phyloP scores from a whole-genome alignment of 106 monocot species.

The Xerophyta viscosa region DNA sequence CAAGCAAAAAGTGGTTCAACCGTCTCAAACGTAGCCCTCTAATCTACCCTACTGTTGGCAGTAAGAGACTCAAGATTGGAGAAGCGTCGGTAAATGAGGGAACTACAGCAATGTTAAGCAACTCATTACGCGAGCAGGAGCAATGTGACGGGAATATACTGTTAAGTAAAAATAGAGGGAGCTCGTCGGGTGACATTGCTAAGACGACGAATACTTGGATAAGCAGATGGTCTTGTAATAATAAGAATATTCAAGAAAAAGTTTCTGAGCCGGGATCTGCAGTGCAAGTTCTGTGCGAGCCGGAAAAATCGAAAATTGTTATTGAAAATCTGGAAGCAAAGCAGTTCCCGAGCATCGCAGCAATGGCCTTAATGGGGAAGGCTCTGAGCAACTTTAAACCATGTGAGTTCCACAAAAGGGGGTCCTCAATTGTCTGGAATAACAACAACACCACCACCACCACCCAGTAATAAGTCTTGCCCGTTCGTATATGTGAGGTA shows the following conservation, averaged over 20 bases:
- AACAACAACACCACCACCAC: too few species aligned
- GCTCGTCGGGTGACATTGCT: conserved; percentile 10
- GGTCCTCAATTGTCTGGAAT: conserved; percentile 57
- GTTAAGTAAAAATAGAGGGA: conserved; percentile 1
- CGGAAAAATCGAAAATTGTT: conserved; percentile 9
- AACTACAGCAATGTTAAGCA: conserved; percentile 3
- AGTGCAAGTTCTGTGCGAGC: background rate
- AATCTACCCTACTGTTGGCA: conserved; percentile 2
- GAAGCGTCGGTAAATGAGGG: conserved; percentile 9
- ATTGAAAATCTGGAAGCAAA: conserved; percentile 24
- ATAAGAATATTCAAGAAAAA: too few species aligned
- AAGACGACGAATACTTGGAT: conserved; percentile 37
- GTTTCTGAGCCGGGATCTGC: background rate
- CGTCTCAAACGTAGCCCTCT: conserved; percentile 27
- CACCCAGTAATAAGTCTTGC: too few species aligned
- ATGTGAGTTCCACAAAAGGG: conserved; percentile 44
- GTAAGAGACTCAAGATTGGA: conserved; percentile 23
- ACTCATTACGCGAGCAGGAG: conserved; percentile 12
- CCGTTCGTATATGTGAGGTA: too few species aligned
- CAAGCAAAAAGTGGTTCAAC: conserved; percentile 42
- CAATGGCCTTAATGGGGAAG: conserved; percentile 83
- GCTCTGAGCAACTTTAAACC: conserved; percentile 37
- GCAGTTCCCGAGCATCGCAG: conserved; percentile 55
- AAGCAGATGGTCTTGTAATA: conserved; percentile 42
- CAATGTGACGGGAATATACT: background rate